Base-by-base conservation (phyloP, 78 protist species). In the Dictyostelium capitatum region DNA sequence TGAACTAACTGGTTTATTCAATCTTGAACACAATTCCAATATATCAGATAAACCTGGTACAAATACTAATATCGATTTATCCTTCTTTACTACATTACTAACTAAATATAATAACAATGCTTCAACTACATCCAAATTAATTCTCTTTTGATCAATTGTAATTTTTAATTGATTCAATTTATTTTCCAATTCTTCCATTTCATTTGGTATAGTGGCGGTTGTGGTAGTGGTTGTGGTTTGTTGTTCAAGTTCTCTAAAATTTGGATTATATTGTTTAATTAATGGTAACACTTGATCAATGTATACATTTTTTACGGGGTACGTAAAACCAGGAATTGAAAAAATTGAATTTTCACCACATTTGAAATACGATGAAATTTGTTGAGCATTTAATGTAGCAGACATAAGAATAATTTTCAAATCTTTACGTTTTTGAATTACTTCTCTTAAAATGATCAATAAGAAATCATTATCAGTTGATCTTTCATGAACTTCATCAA, bases 31-130 rank as follows among this genome's bases (percentile, higher is more conserved):
- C 6, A 95, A 32, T 4, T 81, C 80, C 17, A 82, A 37, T 8
- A 98, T 98, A 80, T 97, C 98, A 0, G 54, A 47, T 75, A 95
- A 53, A 51, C 99, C 99, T 14, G 98, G 99, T n/a, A 98, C 84
- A 81, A 98, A 98, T 12, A 97, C 90, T 37, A 98, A 83, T 8
- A 98, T 87, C 0, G 98, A 85, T 64, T 85, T 85, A 28, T 47
- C 48, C 28, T 48, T 64, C 17, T 46, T 96, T 3, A 97, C 93
- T 3, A 70, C 83, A 1, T 46, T 46, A 17, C 19, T 30, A 4
- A 84, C 90, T 46, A 93, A 32, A 50, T 82, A 25, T 46, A 32
- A 17, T 20, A 91, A 37, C 20, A 93, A 56, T n/a, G 54, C 8
- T 43, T 85, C 87, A 23, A 93, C 56, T 53, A 47, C 48, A n/a